Conservation (phyloP, 768 basidiomycete genomes). For the Collybia mongolica region DNA sequence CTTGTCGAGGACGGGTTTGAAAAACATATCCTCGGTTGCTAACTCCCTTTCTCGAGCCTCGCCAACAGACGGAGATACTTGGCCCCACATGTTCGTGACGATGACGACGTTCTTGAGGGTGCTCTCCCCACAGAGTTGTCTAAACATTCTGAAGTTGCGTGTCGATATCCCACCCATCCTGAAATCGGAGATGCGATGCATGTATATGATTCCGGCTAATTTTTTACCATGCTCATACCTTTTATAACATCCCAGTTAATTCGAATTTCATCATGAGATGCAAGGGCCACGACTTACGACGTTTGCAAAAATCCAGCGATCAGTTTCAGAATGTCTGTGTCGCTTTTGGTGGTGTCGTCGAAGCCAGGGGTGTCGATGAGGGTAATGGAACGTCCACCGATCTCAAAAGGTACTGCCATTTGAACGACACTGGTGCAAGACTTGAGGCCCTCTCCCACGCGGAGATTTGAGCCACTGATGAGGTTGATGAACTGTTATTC, state of each 20-base stretch:
- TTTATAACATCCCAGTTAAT: not conserved
- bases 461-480: slow-evolving; percentile 45
- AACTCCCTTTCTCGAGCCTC: slow-evolving; percentile 46
- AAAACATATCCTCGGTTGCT: slow-evolving; percentile 37
- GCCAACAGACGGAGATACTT: not conserved
- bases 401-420: slow-evolving; percentile 36
- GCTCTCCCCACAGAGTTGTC: slow-evolving; percentile 3
- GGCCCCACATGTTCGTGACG: slow-evolving; percentile 7
- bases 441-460: slow-evolving; percentile 42
- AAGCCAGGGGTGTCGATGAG: slow-evolving; percentile 63
- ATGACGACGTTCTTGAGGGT: slow-evolving; percentile 4
- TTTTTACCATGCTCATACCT: slow-evolving; percentile 32
- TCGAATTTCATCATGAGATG: slow-evolving; percentile 23
- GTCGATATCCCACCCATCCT: slow-evolving; percentile 32
- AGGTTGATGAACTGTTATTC: slow-evolving; percentile 51
- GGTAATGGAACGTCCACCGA: slow-evolving; percentile 39
- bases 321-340: slow-evolving; percentile 46
- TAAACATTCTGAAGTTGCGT: slow-evolving; percentile 7
- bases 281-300: slow-evolving; percentile 17
- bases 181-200: slow-evolving; percentile 52
- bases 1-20: slow-evolving; percentile 49
- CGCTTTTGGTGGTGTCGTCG: slow-evolving; percentile 49
- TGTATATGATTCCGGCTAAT: slow-evolving; percentile 51
- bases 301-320: slow-evolving; percentile 30
- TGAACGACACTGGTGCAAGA: slow-evolving; percentile 52